Evolutionary conservation across 805 yeast species (phyloP).

Genomic region (Candida andamanensis): DNA sequence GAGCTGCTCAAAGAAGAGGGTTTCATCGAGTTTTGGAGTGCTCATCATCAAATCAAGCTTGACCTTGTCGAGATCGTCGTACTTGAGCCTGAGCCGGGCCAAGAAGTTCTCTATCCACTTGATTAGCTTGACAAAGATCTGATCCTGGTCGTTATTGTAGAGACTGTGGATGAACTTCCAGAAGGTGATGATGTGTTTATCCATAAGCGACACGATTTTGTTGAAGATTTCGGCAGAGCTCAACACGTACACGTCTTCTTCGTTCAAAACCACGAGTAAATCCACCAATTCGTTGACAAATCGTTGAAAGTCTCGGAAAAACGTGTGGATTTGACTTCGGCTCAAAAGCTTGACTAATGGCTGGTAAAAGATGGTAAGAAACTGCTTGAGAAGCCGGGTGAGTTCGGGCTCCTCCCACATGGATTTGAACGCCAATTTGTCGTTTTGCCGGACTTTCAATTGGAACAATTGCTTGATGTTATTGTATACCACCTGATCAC

Average conservation of each 20-base stretch:
- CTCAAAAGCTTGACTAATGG: constrained; percentile 36
- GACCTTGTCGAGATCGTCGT: constrained; percentile 32
- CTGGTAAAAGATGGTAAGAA: constrained; percentile 46
- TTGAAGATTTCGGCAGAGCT: constrained; percentile 59
- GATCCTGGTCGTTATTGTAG: constrained; percentile 69
- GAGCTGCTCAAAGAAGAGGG: constrained; percentile 33
- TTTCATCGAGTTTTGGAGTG: constrained; percentile 23
- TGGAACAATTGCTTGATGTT: constrained; percentile 59
- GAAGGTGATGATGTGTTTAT: constrained; percentile 65
- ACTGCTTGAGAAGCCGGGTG: constrained; percentile 66
- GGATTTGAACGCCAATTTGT: constrained; percentile 68
- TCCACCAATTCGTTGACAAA: constrained; percentile 51
- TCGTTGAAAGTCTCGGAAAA: constrained; percentile 32
- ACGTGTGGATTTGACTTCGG: constrained; percentile 33
- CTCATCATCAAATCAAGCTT: constrained; percentile 17
- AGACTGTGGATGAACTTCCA: constrained; percentile 76
- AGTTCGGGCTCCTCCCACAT: constrained; percentile 84
- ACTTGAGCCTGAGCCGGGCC: constrained; percentile 58
- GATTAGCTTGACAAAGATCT: constrained; percentile 66
- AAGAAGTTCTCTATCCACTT: constrained; percentile 70
- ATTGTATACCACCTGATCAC: constrained; percentile 15
- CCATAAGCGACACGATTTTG: constrained; percentile 58
- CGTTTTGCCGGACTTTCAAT: constrained; percentile 61
- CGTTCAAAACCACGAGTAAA: constrained; percentile 56
- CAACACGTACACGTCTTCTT: constrained; percentile 43